Evolutionary conservation across 192 early-diverging fungal genomes (phyloP).

Genomic region (Oehlia diaphana): DNA sequence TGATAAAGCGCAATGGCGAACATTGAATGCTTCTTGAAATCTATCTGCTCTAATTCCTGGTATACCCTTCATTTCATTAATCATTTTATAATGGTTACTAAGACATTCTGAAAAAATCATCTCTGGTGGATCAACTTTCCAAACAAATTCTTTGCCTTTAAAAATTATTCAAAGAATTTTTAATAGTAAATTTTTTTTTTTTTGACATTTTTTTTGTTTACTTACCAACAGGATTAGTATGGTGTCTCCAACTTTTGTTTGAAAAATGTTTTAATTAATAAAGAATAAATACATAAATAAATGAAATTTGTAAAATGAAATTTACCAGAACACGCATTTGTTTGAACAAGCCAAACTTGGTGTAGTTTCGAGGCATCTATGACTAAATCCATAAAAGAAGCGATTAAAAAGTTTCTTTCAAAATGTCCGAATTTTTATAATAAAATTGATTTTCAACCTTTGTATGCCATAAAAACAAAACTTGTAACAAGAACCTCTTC

Average conservation of each 20-base stretch:
- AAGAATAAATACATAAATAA: too few species aligned
- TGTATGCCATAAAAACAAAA: constrained; percentile 79
- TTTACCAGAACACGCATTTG: constrained; percentile 65
- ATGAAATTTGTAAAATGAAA: constrained; percentile 6
- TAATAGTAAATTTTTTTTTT: not conserved
- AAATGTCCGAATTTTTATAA: not conserved
- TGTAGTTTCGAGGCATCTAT: constrained; percentile 76
- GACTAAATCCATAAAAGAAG: constrained; percentile 17
- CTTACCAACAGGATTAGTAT: constrained; percentile 73
- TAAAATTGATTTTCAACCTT: constrained; percentile 22
- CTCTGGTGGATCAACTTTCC: constrained; percentile 70
- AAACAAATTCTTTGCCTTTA: constrained; percentile 32
- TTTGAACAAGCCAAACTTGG: constrained; percentile 77
- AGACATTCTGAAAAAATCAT: constrained; percentile 67
- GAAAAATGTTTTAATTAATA: too few species aligned
- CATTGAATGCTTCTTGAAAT: constrained; percentile 66
- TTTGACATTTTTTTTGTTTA: constrained; percentile 43
- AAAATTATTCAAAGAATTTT: not conserved
- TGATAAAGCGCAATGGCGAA: constrained; percentile 67
- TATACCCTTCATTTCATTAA: constrained; percentile 73
- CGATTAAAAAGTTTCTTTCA: too few species aligned
- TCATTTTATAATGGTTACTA: constrained; percentile 72
- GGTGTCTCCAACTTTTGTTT: constrained; percentile 62
- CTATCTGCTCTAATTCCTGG: constrained; percentile 75
- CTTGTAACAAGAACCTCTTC: constrained; percentile 75